Evolutionary conservation across 2,329 filamentous ascomycete species (phyloP).

Genomic region (Fonsecaea nubica): DNA sequence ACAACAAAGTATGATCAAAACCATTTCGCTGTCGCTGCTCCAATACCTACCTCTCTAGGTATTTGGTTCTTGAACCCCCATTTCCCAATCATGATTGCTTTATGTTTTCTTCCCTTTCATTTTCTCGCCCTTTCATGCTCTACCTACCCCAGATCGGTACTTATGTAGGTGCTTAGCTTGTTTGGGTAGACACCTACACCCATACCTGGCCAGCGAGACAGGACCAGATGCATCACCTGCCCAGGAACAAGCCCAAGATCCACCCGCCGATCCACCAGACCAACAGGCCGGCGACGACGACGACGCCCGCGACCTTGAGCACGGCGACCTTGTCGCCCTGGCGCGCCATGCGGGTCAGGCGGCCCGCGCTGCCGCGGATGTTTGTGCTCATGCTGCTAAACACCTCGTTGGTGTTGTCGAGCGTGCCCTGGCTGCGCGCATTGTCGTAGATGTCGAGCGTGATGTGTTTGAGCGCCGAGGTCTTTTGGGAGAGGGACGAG

Average conservation of each 20-base stretch:
- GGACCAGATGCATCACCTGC: conserved; percentile 9
- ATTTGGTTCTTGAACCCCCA: too few relatives aligned
- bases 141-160: too few relatives aligned
- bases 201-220: too few relatives aligned
- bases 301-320: conserved; percentile 83
- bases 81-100: too few relatives aligned
- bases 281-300: conserved; percentile 73
- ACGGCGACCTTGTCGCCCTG: conserved; percentile 90
- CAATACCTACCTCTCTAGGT: too few relatives aligned
- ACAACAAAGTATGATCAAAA: not conserved
- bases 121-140: not conserved
- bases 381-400: conserved; percentile 86
- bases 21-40: not conserved
- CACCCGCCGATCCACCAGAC: conserved; percentile 75
- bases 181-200: too few relatives aligned
- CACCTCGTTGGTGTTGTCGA: conserved; percentile 89
- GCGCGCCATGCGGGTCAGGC: conserved; percentile 87
- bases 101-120: not conserved
- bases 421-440: conserved; percentile 82
- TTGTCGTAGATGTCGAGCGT: conserved; percentile 99
- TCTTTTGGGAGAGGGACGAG: conserved; percentile 87
- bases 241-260: conserved; percentile 56
- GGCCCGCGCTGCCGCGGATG: conserved; percentile 80
- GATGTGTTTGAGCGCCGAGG: conserved; percentile 87
- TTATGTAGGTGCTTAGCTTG: too few relatives aligned